Evolutionary conservation across 495 filamentous ascomycete species (phyloP), one percentile per base, ranked within the genome.

Genomic region (Podospora bellae-mahoneyi): DNA sequence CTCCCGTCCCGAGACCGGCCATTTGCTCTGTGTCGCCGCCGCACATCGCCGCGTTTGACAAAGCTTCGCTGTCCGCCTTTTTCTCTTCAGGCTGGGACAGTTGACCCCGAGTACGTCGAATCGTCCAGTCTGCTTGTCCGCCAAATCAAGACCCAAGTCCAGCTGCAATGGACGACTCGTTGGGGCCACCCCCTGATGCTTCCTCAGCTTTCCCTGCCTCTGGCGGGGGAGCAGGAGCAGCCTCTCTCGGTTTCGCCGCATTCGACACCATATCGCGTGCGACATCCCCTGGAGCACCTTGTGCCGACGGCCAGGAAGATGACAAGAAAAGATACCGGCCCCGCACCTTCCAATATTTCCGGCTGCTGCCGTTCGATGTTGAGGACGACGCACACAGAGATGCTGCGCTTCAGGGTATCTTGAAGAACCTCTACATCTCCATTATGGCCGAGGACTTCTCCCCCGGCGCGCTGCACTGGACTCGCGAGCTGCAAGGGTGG

Each of bases 401-500:
- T 73, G 82, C 82, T 23, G 91, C 91, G 62, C 81, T 98, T 59
- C 83, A 88, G 9, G 92, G 94, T 78, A 97, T 97, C 67, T 80
- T 98, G 73, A 92, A 92, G 73, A 91, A 96, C 71, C 89, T 99
- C 28, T 98, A 96, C 75, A 90, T 97, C 74, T 85, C 93, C 30
- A 85, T 98, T 68, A 89, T 92, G 76, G 90, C 95, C 18, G 93
- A 96, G 44, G 96, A 99, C 77, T 98, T 98, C 78, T 86, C 89
- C 63, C 91, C 95, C 0, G 96, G 95, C 18, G 95, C 95, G 15
- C 84, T 96, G 23, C 94, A 98, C 79, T 99, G 96, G 96, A 97
- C 95, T 64, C 88, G 95, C 72, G 94, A 98, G 84, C 88, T 99
- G 23, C 86, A 92, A 75, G 93, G 91, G 80, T 99, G 95, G 96